Base-by-base conservation (phyloP, 352 stramenopile species). In the Pythium dissotocum region DNA sequence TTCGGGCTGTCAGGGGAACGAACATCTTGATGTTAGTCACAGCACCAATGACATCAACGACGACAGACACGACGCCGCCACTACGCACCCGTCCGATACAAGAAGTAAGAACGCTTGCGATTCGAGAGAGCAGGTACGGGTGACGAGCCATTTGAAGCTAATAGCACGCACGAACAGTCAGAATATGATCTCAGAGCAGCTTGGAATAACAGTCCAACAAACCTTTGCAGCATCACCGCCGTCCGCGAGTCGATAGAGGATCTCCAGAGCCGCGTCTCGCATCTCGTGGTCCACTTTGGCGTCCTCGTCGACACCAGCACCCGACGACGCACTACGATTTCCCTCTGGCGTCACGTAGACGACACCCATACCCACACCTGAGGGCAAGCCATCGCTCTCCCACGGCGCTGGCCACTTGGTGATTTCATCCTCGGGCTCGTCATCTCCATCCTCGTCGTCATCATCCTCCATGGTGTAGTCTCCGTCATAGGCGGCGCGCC, bases 281-380 rank as follows among this genome's bases (percentile, higher is more conserved):
- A 94, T 83, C 70, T 94, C 82, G 63, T 91, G 78, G 61, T 94
- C 87, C 26, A 90, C 66, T 62, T 88, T 84, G 1, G 70, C 63
- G n/a, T 84, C 78, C 6, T 83, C 73, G 14, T 86, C 81, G 2
- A 57, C 42, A 5, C 56, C 70, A 0, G 63, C 68, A 14, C 38
- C 58, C 1, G 77, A 80, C 6, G 71, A 74, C 0, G 71, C 77
- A 54, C 79, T 84, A n/a, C 82, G 78, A 28, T 82, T 83, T 14
- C 83, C 87, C 40, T 90, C 82, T 0, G 80, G 75, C 48, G 79
- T 90, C 18, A 90, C 83, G 65, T 91, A 93, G 40, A 94, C 85
- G 30, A 93, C 78, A 42, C 87, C 87, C 79, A 94, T 91, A 40
- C 84, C 84, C 6, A 91, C 69, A 24, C 84, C 82, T 2, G 82